phyloP scores from a whole-genome alignment of 2,329 filamentous ascomycete genomes.

The Fusarium subglutinans region DNA sequence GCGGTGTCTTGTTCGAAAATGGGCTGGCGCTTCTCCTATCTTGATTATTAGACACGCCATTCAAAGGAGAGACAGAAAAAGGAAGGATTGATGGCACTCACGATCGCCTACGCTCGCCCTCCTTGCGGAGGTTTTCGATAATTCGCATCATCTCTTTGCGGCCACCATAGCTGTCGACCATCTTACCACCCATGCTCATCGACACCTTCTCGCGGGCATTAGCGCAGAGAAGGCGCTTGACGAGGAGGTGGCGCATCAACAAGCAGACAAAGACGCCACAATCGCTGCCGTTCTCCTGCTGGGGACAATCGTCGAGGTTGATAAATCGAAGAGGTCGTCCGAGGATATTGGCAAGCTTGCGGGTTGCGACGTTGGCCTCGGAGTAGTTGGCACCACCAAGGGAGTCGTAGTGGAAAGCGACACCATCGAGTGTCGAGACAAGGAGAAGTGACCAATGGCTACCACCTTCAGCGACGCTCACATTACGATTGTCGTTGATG shows the following conservation, averaged over 20 bases:
- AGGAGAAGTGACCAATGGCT: conserved; percentile 95
- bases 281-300: conserved; percentile 92
- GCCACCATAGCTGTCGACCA: conserved; percentile 81
- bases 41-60: conserved; percentile 31
- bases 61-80: background rate
- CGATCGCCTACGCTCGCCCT: conserved; percentile 85
- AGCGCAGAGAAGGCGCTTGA: conserved; percentile 82
- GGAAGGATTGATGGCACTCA: conserved; percentile 56
- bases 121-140: conserved; percentile 86
- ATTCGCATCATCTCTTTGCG: conserved; percentile 92
- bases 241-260: conserved; percentile 90
- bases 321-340: conserved; percentile 76
- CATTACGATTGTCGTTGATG: conserved; percentile 87
- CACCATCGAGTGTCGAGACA: conserved; percentile 85
- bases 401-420: conserved; percentile 97
- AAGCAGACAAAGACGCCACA: conserved; percentile 97
- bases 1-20: conserved; percentile 52
- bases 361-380: conserved; percentile 75
- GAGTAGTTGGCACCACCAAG: conserved; percentile 78
- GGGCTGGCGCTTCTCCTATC: conserved; percentile 52
- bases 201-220: conserved; percentile 86
- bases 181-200: conserved; percentile 90
- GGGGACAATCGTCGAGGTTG: conserved; percentile 84
- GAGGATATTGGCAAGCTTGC: conserved; percentile 76
- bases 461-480: conserved; percentile 83